Evolutionary conservation across 2,329 filamentous ascomycete species (phyloP), one percentile per base, ranked within the genome.

Genomic region (Mycocentrospora acerina): DNA sequence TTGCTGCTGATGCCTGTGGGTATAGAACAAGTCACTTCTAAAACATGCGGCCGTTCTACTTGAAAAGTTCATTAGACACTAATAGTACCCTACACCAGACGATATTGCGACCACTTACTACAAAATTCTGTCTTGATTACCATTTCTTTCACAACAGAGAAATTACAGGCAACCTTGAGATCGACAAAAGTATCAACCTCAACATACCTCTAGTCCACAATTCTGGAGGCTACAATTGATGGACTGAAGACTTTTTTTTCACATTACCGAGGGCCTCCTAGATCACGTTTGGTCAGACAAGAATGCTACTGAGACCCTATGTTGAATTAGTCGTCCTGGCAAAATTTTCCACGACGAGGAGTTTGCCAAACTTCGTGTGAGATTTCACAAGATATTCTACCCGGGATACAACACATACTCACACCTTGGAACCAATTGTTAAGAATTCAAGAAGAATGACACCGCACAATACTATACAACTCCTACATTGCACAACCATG

Each of bases 281-380:
- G 9, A 15, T 14, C 32, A 45, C 6, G 22, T 47, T 2, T 48
- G 38, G 38, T 39, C 35, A 11, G 50, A 40, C 3, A 34, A 49
- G 13, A 30, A 59, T 27, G 42, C 42, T 19, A n/a, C 24, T 19
- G 31, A 44, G 8, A 29, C 57, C 8, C 32, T 59, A 8, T 19
- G 51, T 28, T 31, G 38, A 15, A 46, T 56, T 13, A 51, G 56
- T 5, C 32, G 55, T 24, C 55, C 51, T 4, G 29, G 29, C 7
- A 47, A 44, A 34, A 29, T 24, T 8, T 38, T 57, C 7, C 12
- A 16, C 11, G 34, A 37, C 3, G 32, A 47, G 14, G 41, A 53
- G 13, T 13, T 27, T 4, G 41, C 31, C 29, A 33, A 46, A 28
- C 40, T 58, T 28, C 41, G 51, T 24, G 10, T 19, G 3, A 37